Evolutionary conservation across 352 stramenopile species (phyloP).

Genomic region (Phytophthora crassamura): DNA sequence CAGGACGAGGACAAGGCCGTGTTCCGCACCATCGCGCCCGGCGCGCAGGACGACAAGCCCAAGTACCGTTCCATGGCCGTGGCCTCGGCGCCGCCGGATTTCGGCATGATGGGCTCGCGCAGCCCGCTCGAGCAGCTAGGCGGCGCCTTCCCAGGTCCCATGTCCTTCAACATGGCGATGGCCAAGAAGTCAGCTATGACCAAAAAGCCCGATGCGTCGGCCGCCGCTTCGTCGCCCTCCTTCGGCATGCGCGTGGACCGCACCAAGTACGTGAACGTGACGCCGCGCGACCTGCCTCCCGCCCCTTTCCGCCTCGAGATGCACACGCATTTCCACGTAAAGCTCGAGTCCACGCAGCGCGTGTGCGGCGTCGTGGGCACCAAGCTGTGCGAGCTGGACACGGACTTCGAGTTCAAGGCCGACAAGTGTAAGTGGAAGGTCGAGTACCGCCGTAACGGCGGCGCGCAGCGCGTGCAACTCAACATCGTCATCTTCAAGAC

Average conservation of each 20-base stretch:
- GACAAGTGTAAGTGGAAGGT: conserved; percentile 92
- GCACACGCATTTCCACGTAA: conserved; percentile 91
- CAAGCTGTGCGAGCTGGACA: conserved; percentile 87
- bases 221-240: conserved; percentile 35
- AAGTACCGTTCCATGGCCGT: conserved; percentile 73
- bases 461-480: conserved; percentile 67
- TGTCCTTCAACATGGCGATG: conserved; percentile 43
- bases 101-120: conserved; percentile 47
- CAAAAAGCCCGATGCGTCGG: conserved; percentile 35
- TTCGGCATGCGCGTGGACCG: conserved; percentile 70
- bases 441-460: conserved; percentile 63
- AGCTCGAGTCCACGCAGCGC: conserved; percentile 74
- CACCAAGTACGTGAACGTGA: conserved; percentile 82
- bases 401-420: conserved; percentile 85
- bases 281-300: conserved; percentile 69
- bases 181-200: conserved; percentile 43
- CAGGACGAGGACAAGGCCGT: conserved; percentile 78
- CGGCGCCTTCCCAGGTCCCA: conserved; percentile 48
- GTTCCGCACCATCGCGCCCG: conserved; percentile 48
- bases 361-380: conserved; percentile 79
- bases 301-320: conserved; percentile 84
- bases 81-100: conserved; percentile 42
- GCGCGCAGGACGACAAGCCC: conserved; percentile 53
- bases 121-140: conserved; percentile 38
- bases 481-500: conserved; percentile 87